These are phyloP conservation scores for Tuber borchii DNA, from an alignment of 495 filamentous ascomycete species.

Conservation along the genomic window DNA sequence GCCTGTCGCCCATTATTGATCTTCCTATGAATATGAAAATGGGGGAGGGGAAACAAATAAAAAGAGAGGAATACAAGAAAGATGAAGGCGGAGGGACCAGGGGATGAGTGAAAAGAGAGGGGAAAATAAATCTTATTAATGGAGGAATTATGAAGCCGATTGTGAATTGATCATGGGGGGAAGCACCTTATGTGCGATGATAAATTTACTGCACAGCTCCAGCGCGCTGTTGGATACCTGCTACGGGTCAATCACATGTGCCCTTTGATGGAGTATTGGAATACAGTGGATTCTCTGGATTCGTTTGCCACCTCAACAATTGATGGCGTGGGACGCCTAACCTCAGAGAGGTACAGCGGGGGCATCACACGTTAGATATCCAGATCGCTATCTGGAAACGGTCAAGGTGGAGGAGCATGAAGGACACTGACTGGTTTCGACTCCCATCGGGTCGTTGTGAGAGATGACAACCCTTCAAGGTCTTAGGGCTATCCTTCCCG, in stretches of 20 bases:
- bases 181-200: conserved; percentile 41
- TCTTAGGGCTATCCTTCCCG: conserved; percentile 46
- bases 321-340: conserved; percentile 16
- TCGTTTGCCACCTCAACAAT: conserved; percentile 28
- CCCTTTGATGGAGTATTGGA: conserved; percentile 26
- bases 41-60: background rate
- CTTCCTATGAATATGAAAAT: background rate
- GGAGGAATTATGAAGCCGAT: background rate
- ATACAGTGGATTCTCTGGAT: conserved; percentile 18
- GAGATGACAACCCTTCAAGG: conserved; percentile 56
- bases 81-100: background rate
- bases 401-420: conserved; percentile 52
- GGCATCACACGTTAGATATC: too few relatives aligned
- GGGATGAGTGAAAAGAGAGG: background rate
- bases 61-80: background rate
- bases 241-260: conserved; percentile 31
- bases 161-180: conserved; percentile 22
- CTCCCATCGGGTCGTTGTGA: conserved; percentile 56
- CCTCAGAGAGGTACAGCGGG: conserved; percentile 8
- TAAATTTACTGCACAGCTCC: conserved; percentile 34
- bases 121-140: background rate
- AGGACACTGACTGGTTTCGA: conserved; percentile 49
- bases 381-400: conserved; percentile 43
- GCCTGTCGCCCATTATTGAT: background rate
- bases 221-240: conserved; percentile 37